A percentile compares a stretch with the other conserved stretches of the same genome.
phyloP scores from a whole-genome alignment of 2,329 filamentous ascomycete species.

The Penicillium sclerotiorum region DNA sequence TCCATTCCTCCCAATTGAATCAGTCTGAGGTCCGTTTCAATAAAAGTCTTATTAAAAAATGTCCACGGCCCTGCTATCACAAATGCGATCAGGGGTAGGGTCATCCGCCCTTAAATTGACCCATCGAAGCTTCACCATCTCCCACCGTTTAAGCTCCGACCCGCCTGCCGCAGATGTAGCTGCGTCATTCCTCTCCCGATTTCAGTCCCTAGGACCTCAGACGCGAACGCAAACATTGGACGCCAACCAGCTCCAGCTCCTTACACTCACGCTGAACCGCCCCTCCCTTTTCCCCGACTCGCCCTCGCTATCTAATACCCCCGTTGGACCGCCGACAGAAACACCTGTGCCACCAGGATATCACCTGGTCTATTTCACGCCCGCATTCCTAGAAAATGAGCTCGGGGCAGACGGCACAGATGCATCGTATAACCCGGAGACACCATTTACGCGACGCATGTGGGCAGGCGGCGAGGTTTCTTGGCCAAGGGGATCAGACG shows the following conservation, averaged over 20 bases:
- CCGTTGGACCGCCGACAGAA: constrained; percentile 41
- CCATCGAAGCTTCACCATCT: constrained; percentile 12
- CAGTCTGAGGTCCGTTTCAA: neutral
- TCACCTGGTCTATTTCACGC: constrained; percentile 67
- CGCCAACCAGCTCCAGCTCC: constrained; percentile 64
- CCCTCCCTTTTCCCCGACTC: constrained; percentile 45
- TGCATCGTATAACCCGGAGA: constrained; percentile 59
- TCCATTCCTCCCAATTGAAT: neutral
- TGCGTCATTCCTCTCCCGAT: constrained; percentile 45
- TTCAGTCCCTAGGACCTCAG: constrained; percentile 46
- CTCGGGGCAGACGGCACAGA: constrained; percentile 65
- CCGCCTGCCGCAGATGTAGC: constrained; percentile 28
- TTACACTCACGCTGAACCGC: constrained; percentile 61
- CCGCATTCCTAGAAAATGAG: constrained; percentile 55
- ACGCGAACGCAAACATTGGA: constrained; percentile 58
- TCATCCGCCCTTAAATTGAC: neutral
- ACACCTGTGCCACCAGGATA: constrained; percentile 62
- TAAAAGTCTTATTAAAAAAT: neutral
- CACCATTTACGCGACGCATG: constrained; percentile 66
- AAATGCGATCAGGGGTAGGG: neutral
- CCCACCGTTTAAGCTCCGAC: neutral
- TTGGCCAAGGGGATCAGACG: constrained; percentile 47
- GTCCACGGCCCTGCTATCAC: neutral
- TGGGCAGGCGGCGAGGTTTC: constrained; percentile 66
- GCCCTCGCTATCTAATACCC: constrained; percentile 40